These are phyloP conservation scores for Primulina tabacum DNA, from an alignment of 257 asterid genomes.

Conservation along the genomic window DNA sequence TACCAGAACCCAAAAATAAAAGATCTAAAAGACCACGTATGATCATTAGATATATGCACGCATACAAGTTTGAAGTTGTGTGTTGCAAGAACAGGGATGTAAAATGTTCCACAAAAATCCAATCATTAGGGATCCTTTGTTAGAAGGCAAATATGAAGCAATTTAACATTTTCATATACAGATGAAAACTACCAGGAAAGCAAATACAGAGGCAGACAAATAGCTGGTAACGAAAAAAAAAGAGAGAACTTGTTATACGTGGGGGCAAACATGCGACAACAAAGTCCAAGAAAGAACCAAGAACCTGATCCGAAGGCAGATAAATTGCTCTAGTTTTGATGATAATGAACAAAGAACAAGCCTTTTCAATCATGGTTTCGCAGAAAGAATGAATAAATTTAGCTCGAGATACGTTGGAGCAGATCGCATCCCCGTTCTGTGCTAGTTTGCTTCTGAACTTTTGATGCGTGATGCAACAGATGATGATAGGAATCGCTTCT, in stretches of 20 bases:
- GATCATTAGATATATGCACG: not conserved
- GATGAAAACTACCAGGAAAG: conserved; percentile 23
- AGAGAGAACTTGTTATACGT: conserved; percentile 17
- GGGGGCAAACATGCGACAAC: conserved; percentile 12
- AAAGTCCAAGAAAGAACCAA: conserved; percentile 16
- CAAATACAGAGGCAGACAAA: conserved; percentile 21
- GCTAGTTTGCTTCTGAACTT: conserved; percentile 32
- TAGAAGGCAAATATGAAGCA: conserved; percentile 18
- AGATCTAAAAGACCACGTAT: no score
- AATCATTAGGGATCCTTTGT: conserved; percentile 24
- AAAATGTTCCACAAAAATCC: conserved; percentile 34
- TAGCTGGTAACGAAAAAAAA: conserved; percentile 17
- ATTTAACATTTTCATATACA: conserved; percentile 41
- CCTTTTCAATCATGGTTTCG: conserved; percentile 32
- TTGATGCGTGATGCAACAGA: conserved; percentile 34
- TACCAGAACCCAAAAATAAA: no score
- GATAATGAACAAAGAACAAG: conserved; percentile 22
- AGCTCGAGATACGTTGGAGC: conserved; percentile 25
- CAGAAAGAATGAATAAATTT: conserved; percentile 51
- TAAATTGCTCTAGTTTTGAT: conserved; percentile 24
- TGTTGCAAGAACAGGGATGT: conserved; percentile 19
- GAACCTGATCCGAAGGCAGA: conserved; percentile 27
- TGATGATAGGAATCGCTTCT: conserved; percentile 20
- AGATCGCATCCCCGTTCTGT: conserved; percentile 25
- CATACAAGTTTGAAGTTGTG: not conserved